phyloP scores from a whole-genome alignment of 2,329 filamentous ascomycete species.

The Clathrospora elynae region DNA sequence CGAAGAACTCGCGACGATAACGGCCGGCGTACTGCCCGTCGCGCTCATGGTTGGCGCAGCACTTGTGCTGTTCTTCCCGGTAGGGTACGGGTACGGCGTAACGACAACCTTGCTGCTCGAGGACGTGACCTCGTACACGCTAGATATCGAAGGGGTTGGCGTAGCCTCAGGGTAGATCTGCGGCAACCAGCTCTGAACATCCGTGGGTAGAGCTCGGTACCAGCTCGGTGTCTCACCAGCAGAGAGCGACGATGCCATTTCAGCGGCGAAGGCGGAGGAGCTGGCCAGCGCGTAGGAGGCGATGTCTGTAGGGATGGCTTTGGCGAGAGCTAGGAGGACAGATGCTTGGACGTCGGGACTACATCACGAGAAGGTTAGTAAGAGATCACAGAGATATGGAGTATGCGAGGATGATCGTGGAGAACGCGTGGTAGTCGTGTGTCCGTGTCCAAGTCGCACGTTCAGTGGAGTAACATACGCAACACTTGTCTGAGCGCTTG shows the following conservation, averaged over 20 bases:
- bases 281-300: constrained; percentile 51
- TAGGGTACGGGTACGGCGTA: constrained; percentile 10
- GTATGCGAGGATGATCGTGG: background rate
- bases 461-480: constrained; percentile 24
- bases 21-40: constrained; percentile 7
- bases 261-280: constrained; percentile 48
- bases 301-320: constrained; percentile 52
- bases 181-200: constrained; percentile 53
- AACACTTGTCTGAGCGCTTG: constrained; percentile 30
- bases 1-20: constrained; percentile 13
- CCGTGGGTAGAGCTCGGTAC: constrained; percentile 53
- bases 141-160: constrained; percentile 20
- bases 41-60: constrained; percentile 15
- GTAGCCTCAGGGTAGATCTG: constrained; percentile 39
- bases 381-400: background rate
- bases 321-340: constrained; percentile 51
- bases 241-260: constrained; percentile 52
- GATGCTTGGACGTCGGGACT: constrained; percentile 42
- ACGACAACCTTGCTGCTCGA: constrained; percentile 7
- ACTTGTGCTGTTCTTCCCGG: constrained; percentile 6
- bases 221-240: constrained; percentile 52
- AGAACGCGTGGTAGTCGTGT: constrained; percentile 4
- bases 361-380: constrained; percentile 15
- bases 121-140: constrained; percentile 5
- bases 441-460: background rate